Conservation (phyloP, 306 rosid species). For the Quercus cerris region DNA sequence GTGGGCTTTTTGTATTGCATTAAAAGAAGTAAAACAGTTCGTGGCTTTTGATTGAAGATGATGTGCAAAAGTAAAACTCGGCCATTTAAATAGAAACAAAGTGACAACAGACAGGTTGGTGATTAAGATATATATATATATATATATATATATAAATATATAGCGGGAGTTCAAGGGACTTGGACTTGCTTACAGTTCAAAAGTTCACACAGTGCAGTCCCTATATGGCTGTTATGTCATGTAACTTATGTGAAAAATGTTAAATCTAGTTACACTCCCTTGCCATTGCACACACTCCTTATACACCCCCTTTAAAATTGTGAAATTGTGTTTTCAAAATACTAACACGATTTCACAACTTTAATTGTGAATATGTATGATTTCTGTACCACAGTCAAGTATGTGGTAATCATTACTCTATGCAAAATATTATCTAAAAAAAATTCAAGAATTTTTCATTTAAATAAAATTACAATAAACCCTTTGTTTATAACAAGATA, state of each 20-base stretch:
- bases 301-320: no score
- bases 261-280: no score
- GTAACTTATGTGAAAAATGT: background rate
- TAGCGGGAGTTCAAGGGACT: background rate
- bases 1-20: conserved; percentile 71
- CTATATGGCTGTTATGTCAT: background rate
- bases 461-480: background rate
- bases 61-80: conserved; percentile 36
- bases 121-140: conserved; percentile 13
- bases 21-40: conserved; percentile 60
- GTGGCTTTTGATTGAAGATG: conserved; percentile 46
- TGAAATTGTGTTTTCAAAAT: no score
- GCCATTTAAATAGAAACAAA: conserved; percentile 35
- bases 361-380: no score
- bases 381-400: no score
- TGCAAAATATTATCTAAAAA: background rate
- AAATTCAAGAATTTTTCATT: background rate
- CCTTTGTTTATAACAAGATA: background rate
- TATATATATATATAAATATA: background rate
- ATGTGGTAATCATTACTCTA: no score
- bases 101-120: conserved; percentile 34
- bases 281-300: no score
- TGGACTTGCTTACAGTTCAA: background rate
- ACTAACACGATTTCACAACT: no score
- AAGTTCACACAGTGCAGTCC: background rate